A percentile compares a stretch with the other conserved stretches of the same genome.
Conservation (phyloP, 441 rosid species). For the Bruguiera hainesii region DNA sequence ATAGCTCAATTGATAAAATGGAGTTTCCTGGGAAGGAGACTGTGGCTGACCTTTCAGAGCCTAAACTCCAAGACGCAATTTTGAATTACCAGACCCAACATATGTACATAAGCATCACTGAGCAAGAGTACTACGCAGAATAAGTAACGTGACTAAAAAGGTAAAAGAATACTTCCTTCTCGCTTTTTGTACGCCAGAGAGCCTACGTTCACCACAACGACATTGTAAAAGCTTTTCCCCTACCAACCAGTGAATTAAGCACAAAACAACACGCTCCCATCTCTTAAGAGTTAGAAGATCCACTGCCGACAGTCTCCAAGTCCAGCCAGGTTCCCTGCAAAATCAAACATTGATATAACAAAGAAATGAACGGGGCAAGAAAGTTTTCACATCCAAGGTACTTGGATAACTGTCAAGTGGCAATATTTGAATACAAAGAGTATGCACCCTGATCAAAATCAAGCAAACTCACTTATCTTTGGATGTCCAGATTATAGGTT, state of each 20-base stretch:
- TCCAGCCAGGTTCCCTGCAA: constrained; percentile 14
- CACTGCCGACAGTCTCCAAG: constrained; percentile 6
- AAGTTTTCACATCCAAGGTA: neutral
- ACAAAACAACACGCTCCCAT: constrained; percentile 1
- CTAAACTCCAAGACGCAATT: constrained; percentile 19
- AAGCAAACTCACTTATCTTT: no score
- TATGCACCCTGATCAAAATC: no score
- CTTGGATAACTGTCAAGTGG: no score
- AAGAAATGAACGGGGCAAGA: neutral
- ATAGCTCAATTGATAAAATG: constrained; percentile 1
- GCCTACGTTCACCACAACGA: neutral
- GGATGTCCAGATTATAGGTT: no score
- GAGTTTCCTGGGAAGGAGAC: neutral
- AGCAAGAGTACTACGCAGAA: constrained; percentile 11
- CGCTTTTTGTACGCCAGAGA: constrained; percentile 10
- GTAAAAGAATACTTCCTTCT: neutral
- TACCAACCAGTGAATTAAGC: neutral
- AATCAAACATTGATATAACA: constrained; percentile 6
- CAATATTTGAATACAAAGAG: no score
- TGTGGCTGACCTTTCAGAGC: constrained; percentile 6
- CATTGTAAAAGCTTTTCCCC: constrained; percentile 11
- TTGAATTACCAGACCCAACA: constrained; percentile 21
- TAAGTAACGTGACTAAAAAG: neutral
- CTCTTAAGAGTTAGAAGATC: constrained; percentile 3
- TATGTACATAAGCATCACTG: constrained; percentile 23